Evolutionary conservation across 164 flowering plant genomes (phyloP), one percentile per base, ranked within the genome.

Genomic region (Dillenia suffruticosa): DNA sequence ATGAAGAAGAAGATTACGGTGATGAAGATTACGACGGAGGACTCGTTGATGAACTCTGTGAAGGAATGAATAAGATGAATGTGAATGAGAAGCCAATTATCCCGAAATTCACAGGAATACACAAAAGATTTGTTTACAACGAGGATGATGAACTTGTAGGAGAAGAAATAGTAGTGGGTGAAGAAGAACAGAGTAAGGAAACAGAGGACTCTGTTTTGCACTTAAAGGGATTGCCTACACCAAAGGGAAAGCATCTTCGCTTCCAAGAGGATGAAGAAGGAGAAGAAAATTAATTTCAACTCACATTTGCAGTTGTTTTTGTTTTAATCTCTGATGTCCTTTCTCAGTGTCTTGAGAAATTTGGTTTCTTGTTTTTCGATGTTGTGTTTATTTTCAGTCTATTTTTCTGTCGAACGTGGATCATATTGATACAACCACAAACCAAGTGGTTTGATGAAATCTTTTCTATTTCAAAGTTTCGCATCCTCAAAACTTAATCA

Each of bases 191-290:
- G 7, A 32, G 40, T 32, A 32, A 32, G 40, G 40, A 32, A 32
- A 32, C 40, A 32, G 63, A 19, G 44, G 49, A 15, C 5, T 9
- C 15, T 46, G 43, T 63, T 15, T 22, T 77, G 67, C 67, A 51
- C 10, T 73, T 84, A 79, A 84, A 76, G 51, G 92, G 87, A 11
- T 16, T 82, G 72, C 87, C 91, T 0, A 72, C 73, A 7, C 82
- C 88, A 0, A 70, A 71, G 67, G 88, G 91, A 61, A 86, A 86
- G 76, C 88, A 86, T 46, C 50, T 86, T 9, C 77, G 86, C 9
- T 86, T 86, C 61, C 54, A 69, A 6, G 57, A 49, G 12, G 82
- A 76, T 13, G 77, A 74, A 12, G 74, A 64, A 46, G 65, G 71
- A 24, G 59, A 58, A 9, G 52, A 50, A 61, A 22, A 10, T 43